phyloP scores from a whole-genome alignment of 176 grass and related monocot genomes.

The Zoysia japonica region DNA sequence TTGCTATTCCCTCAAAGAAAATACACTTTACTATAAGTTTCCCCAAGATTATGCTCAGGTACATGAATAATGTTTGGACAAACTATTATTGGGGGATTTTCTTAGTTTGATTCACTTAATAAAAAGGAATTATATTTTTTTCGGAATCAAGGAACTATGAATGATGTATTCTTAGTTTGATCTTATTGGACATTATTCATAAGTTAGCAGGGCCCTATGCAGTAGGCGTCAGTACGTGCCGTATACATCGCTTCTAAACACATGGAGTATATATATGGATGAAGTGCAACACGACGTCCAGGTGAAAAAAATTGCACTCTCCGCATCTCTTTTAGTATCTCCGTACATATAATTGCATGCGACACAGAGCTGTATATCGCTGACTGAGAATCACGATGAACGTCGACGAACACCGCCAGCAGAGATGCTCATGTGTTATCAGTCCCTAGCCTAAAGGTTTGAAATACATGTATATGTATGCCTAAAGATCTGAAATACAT shows the following conservation, averaged over 20 bases:
- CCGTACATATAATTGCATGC: neutral
- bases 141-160: no score
- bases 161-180: neutral
- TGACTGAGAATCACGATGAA: slow-evolving; percentile 11
- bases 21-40: neutral
- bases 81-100: neutral
- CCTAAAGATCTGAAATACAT: neutral
- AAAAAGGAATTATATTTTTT: neutral
- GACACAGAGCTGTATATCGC: neutral
- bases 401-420: neutral
- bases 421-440: neutral
- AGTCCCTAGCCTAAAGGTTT: neutral
- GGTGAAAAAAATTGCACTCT: neutral
- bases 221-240: no score
- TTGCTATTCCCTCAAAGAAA: neutral
- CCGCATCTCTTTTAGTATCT: neutral
- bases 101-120: neutral
- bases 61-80: neutral
- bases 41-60: neutral
- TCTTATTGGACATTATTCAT: neutral
- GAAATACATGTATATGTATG: neutral
- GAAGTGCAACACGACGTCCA: neutral
- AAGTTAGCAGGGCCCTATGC: neutral
- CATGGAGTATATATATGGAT: neutral
- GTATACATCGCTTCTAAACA: no score